Evolutionary conservation across 306 rosid genomes (phyloP).

Genomic region (Boehmeria nivea): DNA sequence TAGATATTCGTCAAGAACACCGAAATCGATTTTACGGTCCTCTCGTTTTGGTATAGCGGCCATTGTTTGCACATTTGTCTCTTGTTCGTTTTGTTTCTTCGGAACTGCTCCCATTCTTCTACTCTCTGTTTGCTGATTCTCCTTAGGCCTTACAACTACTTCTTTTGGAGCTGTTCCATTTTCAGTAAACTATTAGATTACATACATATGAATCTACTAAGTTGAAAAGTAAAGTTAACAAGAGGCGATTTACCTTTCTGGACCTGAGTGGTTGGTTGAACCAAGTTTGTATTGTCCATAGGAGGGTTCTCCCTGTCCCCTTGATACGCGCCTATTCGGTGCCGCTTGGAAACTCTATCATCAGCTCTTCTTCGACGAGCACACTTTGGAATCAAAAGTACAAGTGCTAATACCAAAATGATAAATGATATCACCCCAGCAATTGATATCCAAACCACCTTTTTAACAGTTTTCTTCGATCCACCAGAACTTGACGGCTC

Average conservation of each 20-base stretch:
- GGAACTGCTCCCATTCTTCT: constrained; percentile 49
- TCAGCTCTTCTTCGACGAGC: constrained; percentile 37
- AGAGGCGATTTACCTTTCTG: constrained; percentile 50
- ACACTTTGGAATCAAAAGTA: constrained; percentile 61
- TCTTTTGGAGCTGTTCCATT: constrained; percentile 44
- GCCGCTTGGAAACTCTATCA: constrained; percentile 50
- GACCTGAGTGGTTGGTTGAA: constrained; percentile 40
- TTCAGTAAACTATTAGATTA: constrained; percentile 7
- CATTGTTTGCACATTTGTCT: constrained; percentile 36
- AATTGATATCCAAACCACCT: constrained; percentile 70
- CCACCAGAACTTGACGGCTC: constrained; percentile 51
- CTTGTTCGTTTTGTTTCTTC: constrained; percentile 43
- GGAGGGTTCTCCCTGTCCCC: constrained; percentile 51
- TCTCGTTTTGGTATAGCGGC: constrained; percentile 45
- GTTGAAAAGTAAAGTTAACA: constrained; percentile 17
- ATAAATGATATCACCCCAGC: constrained; percentile 46
- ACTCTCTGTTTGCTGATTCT: constrained; percentile 37
- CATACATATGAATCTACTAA: constrained; percentile 3
- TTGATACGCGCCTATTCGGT: constrained; percentile 55
- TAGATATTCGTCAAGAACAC: constrained; percentile 32
- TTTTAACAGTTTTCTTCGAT: constrained; percentile 39
- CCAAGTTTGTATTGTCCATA: constrained; percentile 36
- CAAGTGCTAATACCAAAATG: constrained; percentile 44
- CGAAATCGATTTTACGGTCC: constrained; percentile 44
- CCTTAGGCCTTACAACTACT: constrained; percentile 44